These are phyloP conservation scores for Pythium guiyangense DNA, from an alignment of 352 stramenopile genomes.

Conservation along the genomic window DNA sequence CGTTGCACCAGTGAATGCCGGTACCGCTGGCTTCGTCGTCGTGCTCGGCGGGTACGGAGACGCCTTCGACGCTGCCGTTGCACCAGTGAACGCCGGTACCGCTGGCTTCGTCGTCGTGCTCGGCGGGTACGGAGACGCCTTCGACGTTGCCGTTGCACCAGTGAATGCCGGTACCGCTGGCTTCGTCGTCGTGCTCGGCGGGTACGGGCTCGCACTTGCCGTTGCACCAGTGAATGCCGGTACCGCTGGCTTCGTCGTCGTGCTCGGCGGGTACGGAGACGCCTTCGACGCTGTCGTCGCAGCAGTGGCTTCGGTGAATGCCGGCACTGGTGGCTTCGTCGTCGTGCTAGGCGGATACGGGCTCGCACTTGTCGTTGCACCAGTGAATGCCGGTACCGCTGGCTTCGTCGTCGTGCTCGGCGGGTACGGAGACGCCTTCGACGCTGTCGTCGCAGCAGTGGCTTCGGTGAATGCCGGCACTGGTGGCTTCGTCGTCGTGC, in stretches of 20 bases:
- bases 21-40: slow-evolving; percentile 7
- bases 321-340: slow-evolving; percentile 26
- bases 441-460: too few species aligned
- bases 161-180: slow-evolving; percentile 4
- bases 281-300: slow-evolving; percentile 4
- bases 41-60: slow-evolving; percentile 9
- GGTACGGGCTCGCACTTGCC: too few species aligned
- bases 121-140: not conserved
- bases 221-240: too few species aligned
- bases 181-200: slow-evolving; percentile 12
- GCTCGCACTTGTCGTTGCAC: not conserved
- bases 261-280: slow-evolving; percentile 5
- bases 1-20: not conserved
- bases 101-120: not conserved
- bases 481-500: slow-evolving; percentile 13
- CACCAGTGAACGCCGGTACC: not conserved
- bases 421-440: slow-evolving; percentile 16
- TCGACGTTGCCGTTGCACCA: too few species aligned
- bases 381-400: slow-evolving; percentile 4
- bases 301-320: slow-evolving; percentile 21
- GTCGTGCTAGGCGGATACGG: slow-evolving; percentile 37
- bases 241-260: too few species aligned
- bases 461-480: slow-evolving; percentile 19
- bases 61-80: not conserved
- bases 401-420: not conserved